Percentiles rank a stretch among this genome's conserved stretches.
These are phyloP conservation scores for Adansonia rubrostipa DNA, from an alignment of 441 rosid genomes.

Conservation along the genomic window DNA sequence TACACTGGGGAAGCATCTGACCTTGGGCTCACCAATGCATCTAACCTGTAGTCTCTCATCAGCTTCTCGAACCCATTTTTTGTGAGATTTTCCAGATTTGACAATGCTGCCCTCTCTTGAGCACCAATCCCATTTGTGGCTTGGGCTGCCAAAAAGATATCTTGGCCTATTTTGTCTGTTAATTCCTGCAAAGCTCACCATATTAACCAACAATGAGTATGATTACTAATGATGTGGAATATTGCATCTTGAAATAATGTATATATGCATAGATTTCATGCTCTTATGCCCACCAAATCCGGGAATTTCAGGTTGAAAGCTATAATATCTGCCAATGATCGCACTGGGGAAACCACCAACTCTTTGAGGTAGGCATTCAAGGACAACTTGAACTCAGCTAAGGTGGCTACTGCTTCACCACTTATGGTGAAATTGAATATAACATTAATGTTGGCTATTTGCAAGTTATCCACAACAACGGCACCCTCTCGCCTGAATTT, in stretches of 20 bases:
- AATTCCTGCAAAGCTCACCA: slow-evolving; percentile 47
- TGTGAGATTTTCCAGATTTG: slow-evolving; percentile 35
- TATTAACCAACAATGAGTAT: background rate
- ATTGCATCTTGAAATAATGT: background rate
- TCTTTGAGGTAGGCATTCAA: slow-evolving; percentile 55
- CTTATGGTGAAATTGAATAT: slow-evolving; percentile 30
- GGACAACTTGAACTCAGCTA: slow-evolving; percentile 65
- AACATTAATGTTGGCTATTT: slow-evolving; percentile 43
- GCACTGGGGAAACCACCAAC: slow-evolving; percentile 59
- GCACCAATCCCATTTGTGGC: slow-evolving; percentile 45
- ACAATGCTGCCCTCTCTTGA: slow-evolving; percentile 40
- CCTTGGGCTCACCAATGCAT: slow-evolving; percentile 48
- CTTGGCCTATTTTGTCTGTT: slow-evolving; percentile 52
- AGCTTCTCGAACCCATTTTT: slow-evolving; percentile 58
- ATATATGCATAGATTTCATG: background rate
- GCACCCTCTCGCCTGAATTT: slow-evolving; percentile 45
- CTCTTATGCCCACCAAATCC: slow-evolving; percentile 41
- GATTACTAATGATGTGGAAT: background rate
- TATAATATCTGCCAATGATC: slow-evolving; percentile 64
- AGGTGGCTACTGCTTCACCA: slow-evolving; percentile 47
- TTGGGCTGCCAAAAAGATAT: slow-evolving; percentile 46
- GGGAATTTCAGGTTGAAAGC: slow-evolving; percentile 59
- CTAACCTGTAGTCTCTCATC: slow-evolving; percentile 44
- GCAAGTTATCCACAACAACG: slow-evolving; percentile 41
- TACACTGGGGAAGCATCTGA: slow-evolving; percentile 36